phyloP scores from a whole-genome alignment of 768 basidiomycete species.

The Amanita phalloides region DNA sequence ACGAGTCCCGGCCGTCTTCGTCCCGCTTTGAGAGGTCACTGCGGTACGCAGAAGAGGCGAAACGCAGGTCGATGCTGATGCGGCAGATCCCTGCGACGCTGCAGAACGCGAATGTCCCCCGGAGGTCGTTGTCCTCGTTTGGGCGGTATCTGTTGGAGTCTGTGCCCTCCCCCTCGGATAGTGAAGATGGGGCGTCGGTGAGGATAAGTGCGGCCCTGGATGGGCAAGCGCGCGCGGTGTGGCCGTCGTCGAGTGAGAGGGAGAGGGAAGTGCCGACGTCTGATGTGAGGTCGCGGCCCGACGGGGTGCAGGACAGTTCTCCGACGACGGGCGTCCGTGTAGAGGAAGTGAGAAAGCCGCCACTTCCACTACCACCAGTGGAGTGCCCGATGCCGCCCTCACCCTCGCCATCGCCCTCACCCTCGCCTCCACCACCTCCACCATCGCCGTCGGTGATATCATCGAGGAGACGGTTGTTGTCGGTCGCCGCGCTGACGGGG shows the following conservation, averaged over 20 bases:
- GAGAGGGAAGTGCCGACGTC: background rate
- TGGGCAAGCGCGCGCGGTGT: background rate
- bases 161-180: background rate
- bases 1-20: too few species aligned
- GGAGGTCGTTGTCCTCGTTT: background rate
- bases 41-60: background rate
- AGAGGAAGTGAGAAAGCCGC: too few species aligned
- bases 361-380: too few species aligned
- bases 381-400: background rate
- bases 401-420: background rate
- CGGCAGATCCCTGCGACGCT: background rate
- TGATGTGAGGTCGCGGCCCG: background rate
- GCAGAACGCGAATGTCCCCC: background rate
- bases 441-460: background rate
- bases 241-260: background rate
- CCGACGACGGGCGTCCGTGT: too few species aligned
- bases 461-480: slow-evolving; percentile 2
- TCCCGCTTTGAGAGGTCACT: too few species aligned
- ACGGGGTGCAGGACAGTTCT: background rate
- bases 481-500: slow-evolving; percentile 5
- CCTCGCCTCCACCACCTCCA: background rate
- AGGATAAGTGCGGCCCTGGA: background rate
- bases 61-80: background rate
- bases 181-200: background rate
- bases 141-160: background rate